A percentile compares a stretch with the other conserved stretches of the same genome.
phyloP scores from a whole-genome alignment of 768 basidiomycete species.

The Amanita exitialis region DNA sequence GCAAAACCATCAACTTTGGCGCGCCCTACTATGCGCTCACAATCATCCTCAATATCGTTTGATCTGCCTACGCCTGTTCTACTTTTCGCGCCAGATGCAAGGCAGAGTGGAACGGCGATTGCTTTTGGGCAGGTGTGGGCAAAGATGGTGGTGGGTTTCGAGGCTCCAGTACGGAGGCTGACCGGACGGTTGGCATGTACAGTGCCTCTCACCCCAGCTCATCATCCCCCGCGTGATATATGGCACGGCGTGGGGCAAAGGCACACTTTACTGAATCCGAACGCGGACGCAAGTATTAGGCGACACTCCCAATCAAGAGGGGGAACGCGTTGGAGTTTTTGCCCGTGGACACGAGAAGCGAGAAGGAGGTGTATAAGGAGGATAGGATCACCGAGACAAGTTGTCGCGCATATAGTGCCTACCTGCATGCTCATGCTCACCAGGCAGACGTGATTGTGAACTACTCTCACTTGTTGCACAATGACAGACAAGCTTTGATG shows the following conservation, averaged over 20 bases:
- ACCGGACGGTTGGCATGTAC: too few species aligned
- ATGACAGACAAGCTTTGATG: too few species aligned
- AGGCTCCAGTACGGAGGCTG: background rate
- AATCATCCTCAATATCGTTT: constrained; percentile 31
- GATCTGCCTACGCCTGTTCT: constrained; percentile 27
- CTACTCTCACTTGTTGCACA: too few species aligned
- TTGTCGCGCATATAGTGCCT: too few species aligned
- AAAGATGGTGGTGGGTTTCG: constrained; percentile 26
- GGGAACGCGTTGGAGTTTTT: background rate
- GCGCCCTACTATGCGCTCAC: constrained; percentile 30
- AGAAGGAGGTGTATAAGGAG: too few species aligned
- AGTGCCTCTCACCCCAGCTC: constrained; percentile 17
- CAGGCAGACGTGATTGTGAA: background rate
- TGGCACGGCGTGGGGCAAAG: constrained; percentile 15
- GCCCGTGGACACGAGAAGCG: background rate
- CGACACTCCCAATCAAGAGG: background rate
- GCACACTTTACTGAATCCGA: background rate
- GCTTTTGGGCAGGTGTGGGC: constrained; percentile 31
- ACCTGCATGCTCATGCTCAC: too few species aligned
- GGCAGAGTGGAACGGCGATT: constrained; percentile 20
- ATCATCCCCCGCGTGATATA: constrained; percentile 17
- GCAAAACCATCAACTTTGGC: constrained; percentile 26
- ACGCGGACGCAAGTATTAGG: background rate
- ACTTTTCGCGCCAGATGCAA: constrained; percentile 19
- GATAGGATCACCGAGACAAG: too few species aligned